These are phyloP conservation scores for Glaciozyma antarctica DNA, from an alignment of 768 basidiomycete genomes.

Conservation along the genomic window DNA sequence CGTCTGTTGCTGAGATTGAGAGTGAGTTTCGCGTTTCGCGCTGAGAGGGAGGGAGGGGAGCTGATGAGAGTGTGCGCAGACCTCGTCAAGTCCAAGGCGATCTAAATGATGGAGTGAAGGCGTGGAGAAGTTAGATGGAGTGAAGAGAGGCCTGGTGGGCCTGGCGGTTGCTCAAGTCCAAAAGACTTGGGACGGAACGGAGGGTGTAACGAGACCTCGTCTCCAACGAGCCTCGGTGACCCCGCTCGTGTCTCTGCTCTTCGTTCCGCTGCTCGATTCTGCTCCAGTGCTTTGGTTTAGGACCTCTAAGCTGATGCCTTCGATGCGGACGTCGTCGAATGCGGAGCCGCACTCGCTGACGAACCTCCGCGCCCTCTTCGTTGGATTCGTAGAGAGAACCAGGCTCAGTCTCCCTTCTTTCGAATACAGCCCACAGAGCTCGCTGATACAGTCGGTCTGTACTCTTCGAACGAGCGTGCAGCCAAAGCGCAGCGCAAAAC, in stretches of 20 bases:
- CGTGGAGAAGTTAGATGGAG: background rate
- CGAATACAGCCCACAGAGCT: too few species aligned
- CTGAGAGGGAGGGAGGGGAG: background rate
- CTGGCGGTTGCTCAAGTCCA: background rate
- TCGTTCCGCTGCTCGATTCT: too few species aligned
- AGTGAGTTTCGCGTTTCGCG: slow-evolving; percentile 52
- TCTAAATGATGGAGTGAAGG: slow-evolving; percentile 46
- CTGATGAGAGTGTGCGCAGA: slow-evolving; percentile 44
- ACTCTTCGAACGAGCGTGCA: too few species aligned
- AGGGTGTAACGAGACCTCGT: background rate
- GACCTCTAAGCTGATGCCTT: too few species aligned
- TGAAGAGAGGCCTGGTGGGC: background rate
- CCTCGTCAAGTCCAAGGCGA: slow-evolving; percentile 82
- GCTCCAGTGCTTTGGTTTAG: too few species aligned
- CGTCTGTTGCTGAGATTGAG: slow-evolving; percentile 81
- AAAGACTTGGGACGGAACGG: background rate
- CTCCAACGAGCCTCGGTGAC: background rate
- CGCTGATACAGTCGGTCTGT: too few species aligned
- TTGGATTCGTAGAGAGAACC: too few species aligned
- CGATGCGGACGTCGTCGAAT: too few species aligned
- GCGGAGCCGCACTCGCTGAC: too few species aligned
- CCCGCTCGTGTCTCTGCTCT: background rate
- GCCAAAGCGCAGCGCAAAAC: too few species aligned
- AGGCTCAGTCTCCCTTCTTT: too few species aligned
- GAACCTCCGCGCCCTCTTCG: too few species aligned